Conservation (phyloP, 139 green algal genomes). For the Chlamydomonas urium region DNA sequence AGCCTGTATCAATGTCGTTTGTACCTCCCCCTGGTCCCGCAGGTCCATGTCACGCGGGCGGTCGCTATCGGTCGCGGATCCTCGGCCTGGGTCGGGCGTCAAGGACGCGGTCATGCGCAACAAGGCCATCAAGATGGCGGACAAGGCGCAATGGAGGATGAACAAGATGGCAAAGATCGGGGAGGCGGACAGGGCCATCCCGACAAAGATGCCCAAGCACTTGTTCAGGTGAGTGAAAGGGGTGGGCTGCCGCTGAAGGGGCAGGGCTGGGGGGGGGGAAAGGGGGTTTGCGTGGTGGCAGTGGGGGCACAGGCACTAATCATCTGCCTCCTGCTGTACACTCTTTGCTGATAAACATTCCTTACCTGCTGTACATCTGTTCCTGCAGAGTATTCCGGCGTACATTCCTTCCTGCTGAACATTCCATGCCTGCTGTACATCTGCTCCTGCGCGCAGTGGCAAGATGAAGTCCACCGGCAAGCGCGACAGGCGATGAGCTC, state of each 20-base stretch:
- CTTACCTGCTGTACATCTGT: neutral
- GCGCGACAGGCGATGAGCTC: slow-evolving; percentile 19
- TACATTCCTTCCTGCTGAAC: neutral
- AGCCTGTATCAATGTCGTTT: no score
- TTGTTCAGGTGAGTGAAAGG: slow-evolving; percentile 61
- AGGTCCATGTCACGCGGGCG: slow-evolving; percentile 81
- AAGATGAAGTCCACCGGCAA: slow-evolving; percentile 36
- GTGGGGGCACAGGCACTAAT: neutral
- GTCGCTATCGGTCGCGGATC: slow-evolving; percentile 53
- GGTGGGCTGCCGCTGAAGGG: neutral
- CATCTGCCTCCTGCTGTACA: no score
- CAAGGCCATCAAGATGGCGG: slow-evolving; percentile 83
- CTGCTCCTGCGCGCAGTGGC: neutral
- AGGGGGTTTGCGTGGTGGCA: neutral
- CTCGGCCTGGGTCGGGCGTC: slow-evolving; percentile 13
- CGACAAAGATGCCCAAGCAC: slow-evolving; percentile 95
- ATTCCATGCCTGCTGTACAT: neutral
- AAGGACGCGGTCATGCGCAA: slow-evolving; percentile 73
- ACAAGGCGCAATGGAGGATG: slow-evolving; percentile 67
- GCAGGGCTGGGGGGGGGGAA: neutral
- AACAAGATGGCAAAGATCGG: slow-evolving; percentile 71
- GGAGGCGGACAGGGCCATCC: slow-evolving; percentile 74
- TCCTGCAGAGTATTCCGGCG: neutral
- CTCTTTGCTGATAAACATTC: neutral
- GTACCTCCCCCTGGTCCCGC: slow-evolving; percentile 8